These are phyloP conservation scores for Tetrapisispora iriomotensis DNA, from an alignment of 805 yeast species.

Conservation along the genomic window DNA sequence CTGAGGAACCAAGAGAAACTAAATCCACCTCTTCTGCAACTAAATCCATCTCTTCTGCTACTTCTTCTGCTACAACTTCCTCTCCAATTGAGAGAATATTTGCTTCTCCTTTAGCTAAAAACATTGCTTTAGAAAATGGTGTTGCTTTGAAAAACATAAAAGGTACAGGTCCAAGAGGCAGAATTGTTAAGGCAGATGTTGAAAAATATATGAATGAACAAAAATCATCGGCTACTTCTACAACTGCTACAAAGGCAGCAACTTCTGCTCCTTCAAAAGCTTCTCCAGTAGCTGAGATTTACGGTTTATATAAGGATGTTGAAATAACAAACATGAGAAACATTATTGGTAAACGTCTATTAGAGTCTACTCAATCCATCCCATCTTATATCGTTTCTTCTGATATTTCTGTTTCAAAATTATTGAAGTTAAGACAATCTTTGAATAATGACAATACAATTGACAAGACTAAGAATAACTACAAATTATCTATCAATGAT, in stretches of 20 bases:
- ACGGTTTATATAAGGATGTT: slow-evolving; percentile 64
- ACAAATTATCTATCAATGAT: slow-evolving; percentile 89
- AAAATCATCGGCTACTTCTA: slow-evolving; percentile 30
- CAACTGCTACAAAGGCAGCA: slow-evolving; percentile 37
- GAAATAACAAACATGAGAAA: slow-evolving; percentile 90
- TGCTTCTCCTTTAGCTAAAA: slow-evolving; percentile 94
- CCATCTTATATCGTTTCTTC: slow-evolving; percentile 93
- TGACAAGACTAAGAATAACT: slow-evolving; percentile 58
- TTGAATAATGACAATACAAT: slow-evolving; percentile 48
- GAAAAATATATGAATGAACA: slow-evolving; percentile 45
- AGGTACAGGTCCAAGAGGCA: slow-evolving; percentile 94
- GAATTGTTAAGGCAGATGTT: slow-evolving; percentile 85
- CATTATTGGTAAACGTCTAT: slow-evolving; percentile 81
- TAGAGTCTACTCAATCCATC: slow-evolving; percentile 72
- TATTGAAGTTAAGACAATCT: slow-evolving; percentile 84
- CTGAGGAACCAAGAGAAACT: slow-evolving; percentile 16
- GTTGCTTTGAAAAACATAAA: slow-evolving; percentile 71
- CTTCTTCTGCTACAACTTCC: slow-evolving; percentile 27
- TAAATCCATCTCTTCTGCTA: slow-evolving; percentile 34
- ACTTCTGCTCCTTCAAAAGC: slow-evolving; percentile 33
- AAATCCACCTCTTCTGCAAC: slow-evolving; percentile 19
- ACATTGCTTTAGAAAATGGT: slow-evolving; percentile 86
- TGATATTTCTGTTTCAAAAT: slow-evolving; percentile 74
- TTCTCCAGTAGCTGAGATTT: slow-evolving; percentile 38
- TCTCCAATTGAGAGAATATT: slow-evolving; percentile 45